Evolutionary conservation across 176 grass and related monocot genomes (phyloP).

Genomic region (Luzula sylvatica): DNA sequence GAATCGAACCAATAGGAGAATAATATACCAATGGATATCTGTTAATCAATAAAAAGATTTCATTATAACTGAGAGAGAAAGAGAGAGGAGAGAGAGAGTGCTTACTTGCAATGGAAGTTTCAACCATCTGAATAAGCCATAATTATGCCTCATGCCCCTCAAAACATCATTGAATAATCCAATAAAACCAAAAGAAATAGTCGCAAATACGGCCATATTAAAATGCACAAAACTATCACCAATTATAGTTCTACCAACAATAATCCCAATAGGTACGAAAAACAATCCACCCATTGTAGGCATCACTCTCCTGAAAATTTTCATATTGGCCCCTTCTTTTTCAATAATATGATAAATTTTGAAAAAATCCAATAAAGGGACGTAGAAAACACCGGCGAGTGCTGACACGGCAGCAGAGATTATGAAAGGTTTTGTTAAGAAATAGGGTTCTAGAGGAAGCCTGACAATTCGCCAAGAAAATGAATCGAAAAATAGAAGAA

Average conservation of each 20-base stretch:
- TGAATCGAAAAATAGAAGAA: conserved; percentile 88
- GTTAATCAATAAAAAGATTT: conserved; percentile 12
- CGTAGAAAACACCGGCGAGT: conserved; percentile 67
- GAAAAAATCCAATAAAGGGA: conserved; percentile 60
- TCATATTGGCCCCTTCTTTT: conserved; percentile 44
- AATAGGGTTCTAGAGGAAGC: conserved; percentile 74
- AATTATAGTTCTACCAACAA: conserved; percentile 45
- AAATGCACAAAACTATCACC: conserved; percentile 37
- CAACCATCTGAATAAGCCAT: conserved; percentile 48
- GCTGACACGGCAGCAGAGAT: conserved; percentile 63
- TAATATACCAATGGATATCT: conserved; percentile 57
- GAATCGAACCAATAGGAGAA: conserved; percentile 79
- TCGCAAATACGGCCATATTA: conserved; percentile 57
- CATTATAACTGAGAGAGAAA: neutral
- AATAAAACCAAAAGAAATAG: conserved; percentile 60
- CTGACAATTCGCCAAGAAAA: conserved; percentile 92
- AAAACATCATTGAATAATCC: conserved; percentile 81
- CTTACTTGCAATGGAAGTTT: conserved; percentile 51
- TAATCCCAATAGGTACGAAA: conserved; percentile 74
- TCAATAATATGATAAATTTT: conserved; percentile 60
- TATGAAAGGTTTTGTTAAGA: conserved; percentile 81
- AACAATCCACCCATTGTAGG: conserved; percentile 89
- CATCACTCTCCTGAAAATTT: conserved; percentile 45
- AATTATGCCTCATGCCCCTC: conserved; percentile 19
- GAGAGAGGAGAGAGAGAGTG: conserved; percentile 17